These are phyloP conservation scores for Acer yangbiense DNA, from an alignment of 345 rosid species.

Conservation along the genomic window DNA sequence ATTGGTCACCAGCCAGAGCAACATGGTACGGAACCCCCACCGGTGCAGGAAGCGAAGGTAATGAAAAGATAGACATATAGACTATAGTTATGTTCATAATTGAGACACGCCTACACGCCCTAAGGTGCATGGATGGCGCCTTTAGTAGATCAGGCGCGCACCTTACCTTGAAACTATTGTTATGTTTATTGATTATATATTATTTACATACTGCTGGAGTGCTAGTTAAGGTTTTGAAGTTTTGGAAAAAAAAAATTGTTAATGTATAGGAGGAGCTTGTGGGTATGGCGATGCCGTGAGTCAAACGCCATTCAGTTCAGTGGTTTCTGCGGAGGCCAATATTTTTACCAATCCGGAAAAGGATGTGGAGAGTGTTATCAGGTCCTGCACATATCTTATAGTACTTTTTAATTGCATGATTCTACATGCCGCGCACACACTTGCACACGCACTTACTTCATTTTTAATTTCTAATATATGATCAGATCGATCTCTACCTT, in stretches of 20 bases:
- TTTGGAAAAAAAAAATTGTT: too few relatives aligned
- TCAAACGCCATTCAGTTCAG: conserved; percentile 42
- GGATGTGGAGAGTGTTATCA: conserved; percentile 84
- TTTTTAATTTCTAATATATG: background rate
- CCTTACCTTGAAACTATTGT: too few relatives aligned
- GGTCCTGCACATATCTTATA: conserved; percentile 25
- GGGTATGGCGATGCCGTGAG: conserved; percentile 50
- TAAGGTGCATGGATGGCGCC: too few relatives aligned
- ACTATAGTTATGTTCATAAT: too few relatives aligned
- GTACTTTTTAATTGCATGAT: background rate
- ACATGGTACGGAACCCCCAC: conserved; percentile 66
- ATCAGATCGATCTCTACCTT: too few relatives aligned
- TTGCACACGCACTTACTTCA: too few relatives aligned
- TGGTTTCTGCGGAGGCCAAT: conserved; percentile 61
- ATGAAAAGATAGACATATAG: background rate
- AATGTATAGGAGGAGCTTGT: conserved; percentile 70
- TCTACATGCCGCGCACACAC: too few relatives aligned
- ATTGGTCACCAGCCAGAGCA: conserved; percentile 49
- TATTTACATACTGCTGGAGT: too few relatives aligned
- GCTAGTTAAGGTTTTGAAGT: background rate
- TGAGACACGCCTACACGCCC: too few relatives aligned
- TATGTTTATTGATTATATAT: too few relatives aligned
- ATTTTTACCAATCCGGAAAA: conserved; percentile 48
- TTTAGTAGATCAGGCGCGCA: too few relatives aligned
- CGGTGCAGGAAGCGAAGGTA: conserved; percentile 59